phyloP scores from a whole-genome alignment of 306 rosid species.

The Cajanus cajan region DNA sequence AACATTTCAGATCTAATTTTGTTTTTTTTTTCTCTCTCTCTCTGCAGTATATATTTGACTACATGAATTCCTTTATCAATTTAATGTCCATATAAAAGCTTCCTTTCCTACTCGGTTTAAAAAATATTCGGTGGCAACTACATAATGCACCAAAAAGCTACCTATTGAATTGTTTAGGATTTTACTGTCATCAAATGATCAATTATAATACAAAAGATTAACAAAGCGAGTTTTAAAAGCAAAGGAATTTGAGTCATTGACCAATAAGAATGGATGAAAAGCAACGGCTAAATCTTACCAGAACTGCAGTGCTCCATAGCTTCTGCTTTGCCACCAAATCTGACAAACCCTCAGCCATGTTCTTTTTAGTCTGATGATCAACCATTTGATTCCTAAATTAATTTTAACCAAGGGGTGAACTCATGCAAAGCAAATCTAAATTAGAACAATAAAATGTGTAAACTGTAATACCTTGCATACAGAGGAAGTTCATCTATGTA shows the following conservation, averaged over 20 bases:
- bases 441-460: neutral
- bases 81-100: neutral
- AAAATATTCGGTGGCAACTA: neutral
- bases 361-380: conserved; percentile 47
- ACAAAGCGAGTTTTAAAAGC: neutral
- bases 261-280: conserved; percentile 17
- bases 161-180: neutral
- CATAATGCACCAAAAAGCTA: neutral
- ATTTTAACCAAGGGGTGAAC: conserved; percentile 26
- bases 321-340: conserved; percentile 55
- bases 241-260: neutral
- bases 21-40: neutral
- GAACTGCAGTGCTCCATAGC: conserved; percentile 67
- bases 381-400: conserved; percentile 56
- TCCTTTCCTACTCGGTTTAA: neutral
- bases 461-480: conserved; percentile 45
- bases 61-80: neutral
- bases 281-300: conserved; percentile 50
- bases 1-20: neutral
- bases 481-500: conserved; percentile 52
- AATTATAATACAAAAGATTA: neutral
- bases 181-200: neutral
- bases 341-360: conserved; percentile 54
- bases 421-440: conserved; percentile 20
- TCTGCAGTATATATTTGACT: neutral